Evolutionary conservation across 345 rosid genomes (phyloP).

Genomic region (Tarenaya hassleriana): DNA sequence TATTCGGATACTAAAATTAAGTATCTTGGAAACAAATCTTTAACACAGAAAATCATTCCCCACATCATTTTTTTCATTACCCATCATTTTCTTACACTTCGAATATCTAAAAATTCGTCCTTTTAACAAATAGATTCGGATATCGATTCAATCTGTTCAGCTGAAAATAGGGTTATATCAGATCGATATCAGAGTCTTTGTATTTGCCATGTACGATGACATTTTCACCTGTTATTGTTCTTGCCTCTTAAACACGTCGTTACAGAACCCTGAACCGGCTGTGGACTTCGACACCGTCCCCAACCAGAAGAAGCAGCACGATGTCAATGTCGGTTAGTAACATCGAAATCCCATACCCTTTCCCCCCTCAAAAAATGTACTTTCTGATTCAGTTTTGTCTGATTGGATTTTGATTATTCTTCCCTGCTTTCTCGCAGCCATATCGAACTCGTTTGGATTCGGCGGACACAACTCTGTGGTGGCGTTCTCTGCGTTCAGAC

Average conservation of each 20-base stretch:
- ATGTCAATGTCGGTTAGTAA: constrained; percentile 91
- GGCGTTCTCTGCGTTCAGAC: constrained; percentile 78
- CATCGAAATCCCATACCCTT: neutral
- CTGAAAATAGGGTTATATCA: too few relatives aligned
- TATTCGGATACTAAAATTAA: too few relatives aligned
- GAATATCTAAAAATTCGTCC: too few relatives aligned
- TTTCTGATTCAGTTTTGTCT: constrained; percentile 11
- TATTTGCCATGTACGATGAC: too few relatives aligned
- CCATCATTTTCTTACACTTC: constrained; percentile 11
- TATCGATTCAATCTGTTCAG: too few relatives aligned
- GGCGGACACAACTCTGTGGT: constrained; percentile 99
- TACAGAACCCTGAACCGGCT: constrained; percentile 84
- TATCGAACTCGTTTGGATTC: constrained; percentile 92
- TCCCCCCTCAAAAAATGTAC: neutral
- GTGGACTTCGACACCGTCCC: constrained; percentile 88
- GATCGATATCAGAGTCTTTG: too few relatives aligned
- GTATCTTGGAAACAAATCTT: too few relatives aligned
- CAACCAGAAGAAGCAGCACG: constrained; percentile 78
- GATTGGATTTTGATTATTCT: constrained; percentile 2
- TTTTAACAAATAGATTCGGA: too few relatives aligned
- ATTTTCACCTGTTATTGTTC: too few relatives aligned
- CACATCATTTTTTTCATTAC: too few relatives aligned
- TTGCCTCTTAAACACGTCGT: constrained; percentile 4
- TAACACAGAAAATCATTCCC: too few relatives aligned
- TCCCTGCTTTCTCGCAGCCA: constrained; percentile 43